Base-by-base conservation (phyloP, 495 filamentous ascomycete species). In the Penicillium samsonianum region DNA sequence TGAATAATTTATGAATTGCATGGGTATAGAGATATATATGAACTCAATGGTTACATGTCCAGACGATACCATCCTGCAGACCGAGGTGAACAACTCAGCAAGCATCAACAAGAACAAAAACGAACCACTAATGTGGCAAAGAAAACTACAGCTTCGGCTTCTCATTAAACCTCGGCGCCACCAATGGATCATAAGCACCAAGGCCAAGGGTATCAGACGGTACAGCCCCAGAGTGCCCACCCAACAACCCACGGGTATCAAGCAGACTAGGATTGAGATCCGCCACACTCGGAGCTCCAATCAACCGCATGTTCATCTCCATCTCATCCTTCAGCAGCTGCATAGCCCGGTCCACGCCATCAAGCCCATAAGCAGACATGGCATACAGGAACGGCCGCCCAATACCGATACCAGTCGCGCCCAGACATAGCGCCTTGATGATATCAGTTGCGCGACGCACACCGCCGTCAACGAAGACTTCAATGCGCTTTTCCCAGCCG, bases 241-340 rank as follows among this genome's bases (percentile, higher is more conserved):
- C 80, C 25, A 94, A 66, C 46, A 79, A 49, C 0, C 86, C 88
- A 48, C 90, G 80, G 0, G 82, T 82, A 71, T 98, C 94, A 49
- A 98, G 66, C 67, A 98, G 57, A 12, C 82, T 83, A 7, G 91
- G 87, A 55, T 86, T 90, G 50, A 98, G 73, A 52, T 98, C 87
- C 35, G 82, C 86, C 22, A 98, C 69, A 38, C 67, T 84, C 1
- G 78, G 80, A 28, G 84, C 88, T 14, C 94, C 94, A 63, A 98
- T 91, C 60, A 98, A 77, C 9, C 95, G 84, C 94, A 98, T 98
- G 64, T 90, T 90, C 93, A 98, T 96, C 80, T 93, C 92, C 87
- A 98, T 91, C 82, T 98, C 94, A 68, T 98, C 94, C 79, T 90
- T 95, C 57, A 98, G 83, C 61, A 98, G 78, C 75, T 93, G 89